Percentiles rank a stretch among this genome's conserved stretches.
Evolutionary conservation across 116 monocot species (phyloP).

Genomic region (Zostera marina): DNA sequence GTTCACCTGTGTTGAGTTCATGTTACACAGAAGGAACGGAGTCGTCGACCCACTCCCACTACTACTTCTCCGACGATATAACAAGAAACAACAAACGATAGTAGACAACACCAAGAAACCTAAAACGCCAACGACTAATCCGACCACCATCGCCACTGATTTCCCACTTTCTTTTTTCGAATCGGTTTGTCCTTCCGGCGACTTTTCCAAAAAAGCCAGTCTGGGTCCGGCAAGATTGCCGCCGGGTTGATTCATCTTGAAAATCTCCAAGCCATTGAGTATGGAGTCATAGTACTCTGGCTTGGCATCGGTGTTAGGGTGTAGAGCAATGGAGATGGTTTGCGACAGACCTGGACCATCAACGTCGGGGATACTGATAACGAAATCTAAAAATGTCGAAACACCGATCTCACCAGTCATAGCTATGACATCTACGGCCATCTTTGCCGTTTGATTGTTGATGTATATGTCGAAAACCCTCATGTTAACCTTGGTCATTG

Average conservation of each 20-base stretch:
- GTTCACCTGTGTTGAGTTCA: no score
- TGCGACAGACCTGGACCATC: neutral
- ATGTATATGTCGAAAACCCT: constrained; percentile 21
- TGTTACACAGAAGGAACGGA: neutral
- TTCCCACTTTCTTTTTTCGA: neutral
- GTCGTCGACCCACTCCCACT: neutral
- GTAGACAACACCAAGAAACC: constrained; percentile 1
- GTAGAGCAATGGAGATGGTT: constrained; percentile 14
- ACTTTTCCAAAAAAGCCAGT: no score
- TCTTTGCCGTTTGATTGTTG: constrained; percentile 9
- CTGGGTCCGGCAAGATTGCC: constrained; percentile 23
- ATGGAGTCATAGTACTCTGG: constrained; percentile 13
- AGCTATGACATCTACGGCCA: constrained; percentile 6
- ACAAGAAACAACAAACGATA: neutral
- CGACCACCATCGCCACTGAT: constrained; percentile 1
- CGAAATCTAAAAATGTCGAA: constrained; percentile 9
- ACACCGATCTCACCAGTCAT: constrained; percentile 5
- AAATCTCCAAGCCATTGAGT: constrained; percentile 25
- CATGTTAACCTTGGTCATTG: constrained; percentile 6
- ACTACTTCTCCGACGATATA: constrained; percentile 1
- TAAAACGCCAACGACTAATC: constrained; percentile 4
- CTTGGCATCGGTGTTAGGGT: neutral
- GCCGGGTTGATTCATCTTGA: constrained; percentile 8
- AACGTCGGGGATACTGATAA: neutral
- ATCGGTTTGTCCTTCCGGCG: no score